Evolutionary conservation across 768 basidiomycete genomes (phyloP), one percentile per base, ranked within the genome.

Genomic region (Termitomyces sp.): DNA sequence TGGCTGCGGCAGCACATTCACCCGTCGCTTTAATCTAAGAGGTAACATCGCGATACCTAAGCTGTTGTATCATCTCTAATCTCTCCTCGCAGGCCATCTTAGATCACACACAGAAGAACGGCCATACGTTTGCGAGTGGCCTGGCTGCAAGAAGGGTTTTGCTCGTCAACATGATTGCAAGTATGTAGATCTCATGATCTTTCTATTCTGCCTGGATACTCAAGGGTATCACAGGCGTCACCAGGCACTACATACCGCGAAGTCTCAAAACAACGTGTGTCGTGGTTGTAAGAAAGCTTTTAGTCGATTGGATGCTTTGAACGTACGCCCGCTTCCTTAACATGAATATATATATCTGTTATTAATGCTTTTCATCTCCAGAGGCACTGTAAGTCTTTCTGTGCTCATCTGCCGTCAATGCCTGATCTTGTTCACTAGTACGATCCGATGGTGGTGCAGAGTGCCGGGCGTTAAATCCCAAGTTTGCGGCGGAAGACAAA

Each of bases 81-180:
- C 59, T 29, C 6, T 55, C 60, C 36, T 45, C 42, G 39, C 41
- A 89, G 94, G 94, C 55, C 94, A 97, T 77, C 73, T 98, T 60
- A 83, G 94, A 66, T 96, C 94, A 18, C 94, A 98, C 72, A 96
- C 94, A 8, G 94, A 96, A 70, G 94, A 97, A 73, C 81, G 94
- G 55, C 94, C 94, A 37, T 98, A 93, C 72, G 84, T 92, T 59
- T 97, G 94, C 70, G 88, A 92, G 58, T 94, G 90, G 83, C 90
- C 92, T 13, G 94, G 93, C 31, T 98, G 94, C 71, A 90, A 89
- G 69, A 98, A 97, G 70, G 89, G 92, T 26, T 96, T 97, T 69
- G 94, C 94, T 51, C 82, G 94, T 46, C 92, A 95, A 70, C 94
- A 98, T 71, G 94, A 98, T 69, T 96, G 94, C 90, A 97, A 97